Evolutionary conservation across 768 basidiomycete species (phyloP).

Genomic region (Russula sp.): DNA sequence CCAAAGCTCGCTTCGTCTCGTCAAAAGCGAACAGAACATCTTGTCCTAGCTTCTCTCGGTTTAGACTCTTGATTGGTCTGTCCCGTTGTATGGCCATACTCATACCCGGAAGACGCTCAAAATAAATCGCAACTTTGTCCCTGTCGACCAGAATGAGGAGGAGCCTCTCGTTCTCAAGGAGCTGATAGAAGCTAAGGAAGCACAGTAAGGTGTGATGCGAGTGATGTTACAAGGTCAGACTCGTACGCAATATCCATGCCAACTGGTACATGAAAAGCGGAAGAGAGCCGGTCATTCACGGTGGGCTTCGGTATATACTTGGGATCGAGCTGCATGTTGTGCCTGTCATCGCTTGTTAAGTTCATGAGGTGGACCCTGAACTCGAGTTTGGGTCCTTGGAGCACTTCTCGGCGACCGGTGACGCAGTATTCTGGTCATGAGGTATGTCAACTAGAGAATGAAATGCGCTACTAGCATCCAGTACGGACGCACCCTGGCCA

Average conservation of each 20-base stretch:
- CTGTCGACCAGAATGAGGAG: constrained; percentile 11
- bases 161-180: constrained; percentile 17
- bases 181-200: constrained; percentile 7
- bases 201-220: neutral
- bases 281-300: neutral
- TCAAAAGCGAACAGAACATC: constrained; percentile 45
- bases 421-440: constrained; percentile 6
- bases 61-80: constrained; percentile 26
- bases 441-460: neutral
- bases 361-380: constrained; percentile 2
- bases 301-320: constrained; percentile 10
- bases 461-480: neutral
- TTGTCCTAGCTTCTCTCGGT: constrained; percentile 42
- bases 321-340: constrained; percentile 12
- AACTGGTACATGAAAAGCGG: constrained; percentile 1
- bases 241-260: constrained; percentile 4
- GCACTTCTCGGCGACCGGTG: constrained; percentile 2
- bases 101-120: constrained; percentile 3
- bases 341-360: constrained; percentile 13
- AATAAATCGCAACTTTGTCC: constrained; percentile 10
- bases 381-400: neutral
- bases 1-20: constrained; percentile 46
- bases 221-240: neutral
- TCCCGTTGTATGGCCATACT: neutral
- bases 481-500: neutral